A percentile compares a stretch with the other conserved stretches of the same genome.
phyloP scores from a whole-genome alignment of 2,329 filamentous ascomycete species.

The Aspergillus nomiae region DNA sequence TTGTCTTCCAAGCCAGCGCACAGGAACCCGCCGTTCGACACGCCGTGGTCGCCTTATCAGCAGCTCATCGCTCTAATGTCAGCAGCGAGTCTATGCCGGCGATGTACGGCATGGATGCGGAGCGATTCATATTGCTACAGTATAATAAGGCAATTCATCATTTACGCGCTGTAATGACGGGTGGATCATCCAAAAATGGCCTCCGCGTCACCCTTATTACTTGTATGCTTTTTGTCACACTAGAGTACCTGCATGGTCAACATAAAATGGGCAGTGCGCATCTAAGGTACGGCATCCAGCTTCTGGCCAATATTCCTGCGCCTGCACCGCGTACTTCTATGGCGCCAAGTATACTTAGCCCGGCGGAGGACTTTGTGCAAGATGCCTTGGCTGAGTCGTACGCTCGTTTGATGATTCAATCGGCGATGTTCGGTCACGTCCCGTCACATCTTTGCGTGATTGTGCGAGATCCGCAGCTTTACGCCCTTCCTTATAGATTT shows the following conservation, averaged over 20 bases:
- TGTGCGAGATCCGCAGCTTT: no score
- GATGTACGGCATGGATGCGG: background rate
- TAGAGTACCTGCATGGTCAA: background rate
- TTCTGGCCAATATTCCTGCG: background rate
- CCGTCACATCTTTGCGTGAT: no score
- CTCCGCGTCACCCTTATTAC: background rate
- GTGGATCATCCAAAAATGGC: no score
- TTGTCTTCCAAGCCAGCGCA: conserved; percentile 42
- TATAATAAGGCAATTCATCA: background rate
- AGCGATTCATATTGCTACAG: background rate
- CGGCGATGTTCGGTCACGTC: no score
- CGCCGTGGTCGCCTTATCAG: conserved; percentile 31
- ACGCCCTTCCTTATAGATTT: no score
- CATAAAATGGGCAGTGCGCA: background rate
- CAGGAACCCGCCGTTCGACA: conserved; percentile 46
- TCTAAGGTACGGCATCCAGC: background rate
- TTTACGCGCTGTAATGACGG: background rate
- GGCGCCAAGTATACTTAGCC: no score
- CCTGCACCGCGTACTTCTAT: no score
- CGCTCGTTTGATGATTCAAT: no score
- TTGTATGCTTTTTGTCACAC: background rate
- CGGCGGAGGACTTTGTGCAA: no score
- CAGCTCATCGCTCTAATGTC: background rate
- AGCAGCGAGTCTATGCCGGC: background rate
- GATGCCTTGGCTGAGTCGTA: no score